Percentiles rank a stretch among this genome's conserved stretches.
Conservation (phyloP, 208 protist species). For the Wallacemonas rigidus region DNA sequence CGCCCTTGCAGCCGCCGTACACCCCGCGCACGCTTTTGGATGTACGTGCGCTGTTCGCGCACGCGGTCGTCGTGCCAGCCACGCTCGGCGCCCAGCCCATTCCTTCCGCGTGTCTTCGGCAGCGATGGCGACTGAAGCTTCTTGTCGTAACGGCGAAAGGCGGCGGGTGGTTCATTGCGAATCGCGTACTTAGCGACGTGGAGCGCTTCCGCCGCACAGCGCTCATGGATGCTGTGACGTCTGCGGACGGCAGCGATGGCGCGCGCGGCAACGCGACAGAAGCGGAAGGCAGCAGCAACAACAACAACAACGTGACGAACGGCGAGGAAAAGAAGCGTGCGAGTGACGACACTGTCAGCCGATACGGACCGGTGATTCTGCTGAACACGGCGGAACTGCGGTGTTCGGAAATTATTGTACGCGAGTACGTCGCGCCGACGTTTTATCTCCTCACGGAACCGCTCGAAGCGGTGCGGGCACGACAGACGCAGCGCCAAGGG, state of each 20-base stretch:
- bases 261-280: not conserved
- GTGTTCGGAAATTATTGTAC: constrained; percentile 36
- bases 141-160: constrained; percentile 29
- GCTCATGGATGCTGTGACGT: constrained; percentile 21
- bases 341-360: constrained; percentile 1
- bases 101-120: constrained; percentile 23
- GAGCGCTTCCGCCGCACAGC: constrained; percentile 32
- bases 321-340: not conserved
- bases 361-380: constrained; percentile 34
- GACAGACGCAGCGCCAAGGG: not conserved
- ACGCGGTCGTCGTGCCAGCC: constrained; percentile 28
- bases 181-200: constrained; percentile 36
- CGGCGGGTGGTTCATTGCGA: constrained; percentile 35
- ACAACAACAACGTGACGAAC: not conserved
- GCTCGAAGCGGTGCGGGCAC: not conserved
- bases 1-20: not conserved
- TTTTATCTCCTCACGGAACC: constrained; percentile 35
- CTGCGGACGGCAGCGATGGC: not conserved
- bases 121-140: constrained; percentile 41
- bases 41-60: constrained; percentile 24
- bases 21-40: constrained; percentile 14
- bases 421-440: constrained; percentile 32
- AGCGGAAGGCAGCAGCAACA: too few relatives aligned
- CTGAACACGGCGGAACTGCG: constrained; percentile 48
- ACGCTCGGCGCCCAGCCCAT: constrained; percentile 37